Evolutionary conservation across 805 yeast genomes (phyloP).

Genomic region (Yamadazyma philogaea): DNA sequence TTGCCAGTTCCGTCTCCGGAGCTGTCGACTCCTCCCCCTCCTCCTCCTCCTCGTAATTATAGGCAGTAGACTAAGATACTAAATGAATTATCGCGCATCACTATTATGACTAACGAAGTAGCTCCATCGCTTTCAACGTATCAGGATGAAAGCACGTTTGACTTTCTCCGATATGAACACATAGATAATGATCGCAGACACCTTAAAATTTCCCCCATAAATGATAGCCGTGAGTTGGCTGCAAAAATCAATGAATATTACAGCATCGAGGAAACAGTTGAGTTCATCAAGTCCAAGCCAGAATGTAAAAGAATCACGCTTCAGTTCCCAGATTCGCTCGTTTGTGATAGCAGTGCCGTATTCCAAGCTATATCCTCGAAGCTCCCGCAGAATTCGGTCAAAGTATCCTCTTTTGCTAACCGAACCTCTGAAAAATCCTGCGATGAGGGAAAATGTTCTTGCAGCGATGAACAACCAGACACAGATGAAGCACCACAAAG

Average conservation of each 20-base stretch:
- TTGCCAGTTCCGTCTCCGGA: not conserved
- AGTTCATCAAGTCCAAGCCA: conserved; percentile 28
- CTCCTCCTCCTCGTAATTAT: conserved; percentile 20
- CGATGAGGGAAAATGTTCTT: not conserved
- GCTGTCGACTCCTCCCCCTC: conserved; percentile 25
- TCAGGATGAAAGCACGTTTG: conserved; percentile 59
- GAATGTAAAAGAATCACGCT: conserved; percentile 59
- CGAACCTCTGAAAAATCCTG: not conserved
- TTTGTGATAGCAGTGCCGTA: conserved; percentile 57
- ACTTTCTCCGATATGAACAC: conserved; percentile 19
- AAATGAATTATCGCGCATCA: conserved; percentile 4
- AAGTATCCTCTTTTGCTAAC: not conserved
- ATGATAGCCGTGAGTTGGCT: conserved; percentile 24
- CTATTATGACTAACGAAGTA: conserved; percentile 16
- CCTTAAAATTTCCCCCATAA: conserved; percentile 18
- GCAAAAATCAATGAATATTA: conserved; percentile 50
- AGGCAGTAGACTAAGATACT: not conserved
- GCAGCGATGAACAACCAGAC: not conserved
- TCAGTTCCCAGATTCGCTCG: conserved; percentile 84
- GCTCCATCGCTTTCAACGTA: conserved; percentile 77
- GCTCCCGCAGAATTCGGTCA: not conserved
- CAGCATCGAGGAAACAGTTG: conserved; percentile 46
- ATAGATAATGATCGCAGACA: conserved; percentile 22
- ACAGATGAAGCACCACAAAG: conserved; percentile 4
- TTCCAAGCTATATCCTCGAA: conserved; percentile 3